A percentile compares a stretch with the other conserved stretches of the same genome.
Evolutionary conservation across 495 filamentous ascomycete genomes (phyloP).

Genomic region (Rostrohypoxylon terebratum): DNA sequence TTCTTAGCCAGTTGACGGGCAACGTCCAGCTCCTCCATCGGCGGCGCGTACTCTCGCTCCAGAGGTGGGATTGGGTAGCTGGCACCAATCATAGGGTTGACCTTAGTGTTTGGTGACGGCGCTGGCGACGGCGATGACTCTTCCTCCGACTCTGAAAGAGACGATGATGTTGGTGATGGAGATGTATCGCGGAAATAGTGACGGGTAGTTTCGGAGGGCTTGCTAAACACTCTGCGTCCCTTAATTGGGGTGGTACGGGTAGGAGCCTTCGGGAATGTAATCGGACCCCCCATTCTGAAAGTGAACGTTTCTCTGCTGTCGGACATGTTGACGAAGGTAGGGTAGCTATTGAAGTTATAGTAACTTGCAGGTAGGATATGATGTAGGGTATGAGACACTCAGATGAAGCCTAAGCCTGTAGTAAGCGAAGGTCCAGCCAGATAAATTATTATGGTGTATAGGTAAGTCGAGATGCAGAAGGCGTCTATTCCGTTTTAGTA

Average conservation of each 20-base stretch:
- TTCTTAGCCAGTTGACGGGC: constrained; percentile 55
- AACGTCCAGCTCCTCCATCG: constrained; percentile 50
- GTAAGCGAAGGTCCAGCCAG: neutral
- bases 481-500: constrained; percentile 35
- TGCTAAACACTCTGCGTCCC: constrained; percentile 6
- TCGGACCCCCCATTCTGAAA: constrained; percentile 16
- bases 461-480: constrained; percentile 12
- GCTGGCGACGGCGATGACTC: constrained; percentile 5
- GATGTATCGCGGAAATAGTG: constrained; percentile 41
- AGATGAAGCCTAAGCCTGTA: constrained; percentile 12
- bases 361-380: neutral
- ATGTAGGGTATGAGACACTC: constrained; percentile 25
- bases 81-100: constrained; percentile 25
- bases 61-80: constrained; percentile 45
- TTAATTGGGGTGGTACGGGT: constrained; percentile 8
- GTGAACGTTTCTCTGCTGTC: constrained; percentile 18
- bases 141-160: constrained; percentile 32
- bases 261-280: constrained; percentile 22
- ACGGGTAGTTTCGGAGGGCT: constrained; percentile 30
- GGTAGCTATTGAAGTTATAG: neutral
- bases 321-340: constrained; percentile 18
- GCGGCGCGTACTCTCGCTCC: constrained; percentile 51
- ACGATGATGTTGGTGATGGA: constrained; percentile 30
- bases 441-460: constrained; percentile 15
- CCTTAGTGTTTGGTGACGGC: constrained; percentile 2